Conservation (phyloP, 116 monocot genomes). For the Papilionanthe hybrid region DNA sequence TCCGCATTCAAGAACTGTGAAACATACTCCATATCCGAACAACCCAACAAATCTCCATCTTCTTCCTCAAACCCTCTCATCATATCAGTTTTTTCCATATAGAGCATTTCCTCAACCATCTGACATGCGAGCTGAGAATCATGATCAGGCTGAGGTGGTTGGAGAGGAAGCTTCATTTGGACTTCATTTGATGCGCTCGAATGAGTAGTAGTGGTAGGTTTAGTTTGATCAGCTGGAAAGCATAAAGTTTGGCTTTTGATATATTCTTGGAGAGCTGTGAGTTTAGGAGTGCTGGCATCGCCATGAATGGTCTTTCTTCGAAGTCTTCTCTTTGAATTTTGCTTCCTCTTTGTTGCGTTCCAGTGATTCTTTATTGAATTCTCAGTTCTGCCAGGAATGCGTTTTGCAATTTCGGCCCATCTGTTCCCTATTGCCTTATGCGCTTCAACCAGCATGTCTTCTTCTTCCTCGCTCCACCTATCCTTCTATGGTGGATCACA, state of each 20-base stretch:
- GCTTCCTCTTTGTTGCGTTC: constrained; percentile 11
- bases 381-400: constrained; percentile 3
- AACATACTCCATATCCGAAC: neutral
- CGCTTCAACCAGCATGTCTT: constrained; percentile 2
- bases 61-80: neutral
- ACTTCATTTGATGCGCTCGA: neutral
- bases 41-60: neutral
- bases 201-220: neutral
- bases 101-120: constrained; percentile 3
- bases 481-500: neutral
- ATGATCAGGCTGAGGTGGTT: neutral
- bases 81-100: neutral
- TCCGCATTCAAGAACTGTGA: neutral
- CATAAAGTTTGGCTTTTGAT: neutral
- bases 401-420: constrained; percentile 8
- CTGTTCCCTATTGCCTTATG: constrained; percentile 6
- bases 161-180: neutral
- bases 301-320: neutral
- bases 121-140: neutral
- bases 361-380: constrained; percentile 10
- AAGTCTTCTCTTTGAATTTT: neutral
- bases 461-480: constrained; percentile 4
- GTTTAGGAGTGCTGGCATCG: neutral
- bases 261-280: neutral
- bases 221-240: neutral